These are phyloP conservation scores for Sporisorium iseilematis-ciliati DNA, from an alignment of 1,284 basidiomycete species.

Conservation along the genomic window DNA sequence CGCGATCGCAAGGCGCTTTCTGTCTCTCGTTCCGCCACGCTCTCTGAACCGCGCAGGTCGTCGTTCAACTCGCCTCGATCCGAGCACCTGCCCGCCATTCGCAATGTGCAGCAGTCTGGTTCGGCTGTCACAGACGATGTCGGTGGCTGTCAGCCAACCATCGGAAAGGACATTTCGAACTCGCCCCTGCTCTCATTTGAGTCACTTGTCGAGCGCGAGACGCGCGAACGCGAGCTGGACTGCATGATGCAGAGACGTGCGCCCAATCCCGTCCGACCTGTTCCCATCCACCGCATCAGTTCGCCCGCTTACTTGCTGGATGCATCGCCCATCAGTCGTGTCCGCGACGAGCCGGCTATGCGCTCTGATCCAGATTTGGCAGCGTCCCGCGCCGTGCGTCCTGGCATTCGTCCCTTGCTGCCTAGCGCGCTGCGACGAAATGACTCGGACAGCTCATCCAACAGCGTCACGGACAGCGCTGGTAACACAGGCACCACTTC, in stretches of 20 bases:
- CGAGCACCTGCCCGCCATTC: constrained; percentile 28
- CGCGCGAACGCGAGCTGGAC: constrained; percentile 35
- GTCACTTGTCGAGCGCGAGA: constrained; percentile 45
- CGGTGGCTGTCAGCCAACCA: background rate
- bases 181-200: constrained; percentile 24
- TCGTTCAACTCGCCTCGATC: constrained; percentile 48
- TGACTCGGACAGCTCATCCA: constrained; percentile 19
- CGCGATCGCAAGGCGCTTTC: constrained; percentile 44
- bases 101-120: background rate
- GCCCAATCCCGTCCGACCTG: constrained; percentile 19
- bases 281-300: constrained; percentile 41
- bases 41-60: constrained; percentile 43
- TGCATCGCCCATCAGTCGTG: constrained; percentile 28
- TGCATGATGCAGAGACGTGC: constrained; percentile 13
- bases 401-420: constrained; percentile 33
- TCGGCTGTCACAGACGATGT: background rate
- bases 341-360: constrained; percentile 35
- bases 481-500: background rate
- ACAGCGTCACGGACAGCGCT: constrained; percentile 7
- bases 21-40: constrained; percentile 38
- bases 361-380: constrained; percentile 36
- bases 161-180: background rate
- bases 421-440: constrained; percentile 15
- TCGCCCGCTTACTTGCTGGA: constrained; percentile 52
- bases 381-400: constrained; percentile 22